Evolutionary conservation across 1,284 basidiomycete species (phyloP), one percentile per base, ranked within the genome.

Genomic region (Rhodotorula sp.): DNA sequence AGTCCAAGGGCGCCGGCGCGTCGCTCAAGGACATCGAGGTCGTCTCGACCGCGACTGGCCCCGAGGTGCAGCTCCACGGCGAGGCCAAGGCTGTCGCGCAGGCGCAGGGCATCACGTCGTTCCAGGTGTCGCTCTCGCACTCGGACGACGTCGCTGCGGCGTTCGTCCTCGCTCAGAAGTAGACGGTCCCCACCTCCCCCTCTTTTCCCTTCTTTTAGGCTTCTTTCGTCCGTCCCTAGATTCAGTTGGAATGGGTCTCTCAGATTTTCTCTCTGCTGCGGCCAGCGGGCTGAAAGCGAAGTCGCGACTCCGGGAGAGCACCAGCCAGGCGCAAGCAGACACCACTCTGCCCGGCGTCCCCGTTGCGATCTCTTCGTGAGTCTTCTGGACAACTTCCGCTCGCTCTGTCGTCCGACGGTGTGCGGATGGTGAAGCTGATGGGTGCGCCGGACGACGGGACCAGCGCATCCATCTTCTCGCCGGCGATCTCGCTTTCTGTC

Each of bases 11-110:
- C 55, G 93, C 94, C 10, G 92, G 88, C 21, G 93, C 96, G 23
- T 85, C 91, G 42, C 90, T 99, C 90, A 93, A 91, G 83, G 95
- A 98, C 75, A 97, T 99, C 77, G 97, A 98, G 83, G 96, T 99
- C 77, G 84, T 96, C 72, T 88, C 91, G 55, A 87, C 81, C 44
- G 70, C 80, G 23, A 77, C 81, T 49, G 85, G 84, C 34, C 82
- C 83, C 12, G 78, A 74, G 41, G 79, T 80, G 56, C 85, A 82
- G 66, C 87, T 97, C 44, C 87, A 90, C 77, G 93, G 93, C n/a
- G 90, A 93, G 71, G 93, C 93, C 52, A 85, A 89, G 80, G 80
- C 83, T 19, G 89, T 90, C 68, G 94, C 93, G 45, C 83, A 86
- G 34, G 85, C 83, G 64, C 92, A 91, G 84, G 89, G 89, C 59